Evolutionary conservation across 1,284 basidiomycete species (phyloP).

Genomic region (Heimioporus punctisporus): DNA sequence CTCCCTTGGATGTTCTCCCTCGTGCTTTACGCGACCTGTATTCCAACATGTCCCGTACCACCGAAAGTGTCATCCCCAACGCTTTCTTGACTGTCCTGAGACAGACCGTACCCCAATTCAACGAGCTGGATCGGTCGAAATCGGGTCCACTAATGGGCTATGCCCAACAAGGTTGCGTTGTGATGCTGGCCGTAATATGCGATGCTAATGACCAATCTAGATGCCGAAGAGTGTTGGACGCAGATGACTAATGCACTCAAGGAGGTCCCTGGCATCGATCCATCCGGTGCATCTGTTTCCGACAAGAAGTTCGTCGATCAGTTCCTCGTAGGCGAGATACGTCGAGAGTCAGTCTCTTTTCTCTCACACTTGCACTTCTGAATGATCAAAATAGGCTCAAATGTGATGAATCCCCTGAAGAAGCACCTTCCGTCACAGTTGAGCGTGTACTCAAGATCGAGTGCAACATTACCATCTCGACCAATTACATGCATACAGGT

Average conservation of each 20-base stretch:
- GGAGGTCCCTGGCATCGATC: constrained; percentile 51
- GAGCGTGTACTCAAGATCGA: constrained; percentile 91
- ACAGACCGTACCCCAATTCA: constrained; percentile 90
- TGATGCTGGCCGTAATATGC: background rate
- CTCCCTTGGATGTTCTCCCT: constrained; percentile 41
- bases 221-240: constrained; percentile 96
- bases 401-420: constrained; percentile 82
- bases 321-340: constrained; percentile 83
- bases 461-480: constrained; percentile 88
- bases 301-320: constrained; percentile 78
- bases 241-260: constrained; percentile 83
- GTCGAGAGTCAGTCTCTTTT: constrained; percentile 71
- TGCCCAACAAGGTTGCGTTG: constrained; percentile 85
- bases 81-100: constrained; percentile 75
- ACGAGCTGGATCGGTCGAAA: constrained; percentile 64
- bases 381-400: constrained; percentile 52
- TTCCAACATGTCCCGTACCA: constrained; percentile 72
- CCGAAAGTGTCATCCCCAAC: constrained; percentile 79
- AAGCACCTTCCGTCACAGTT: constrained; percentile 61
- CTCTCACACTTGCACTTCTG: too few species aligned
- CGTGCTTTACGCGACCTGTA: constrained; percentile 77
- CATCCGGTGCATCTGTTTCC: constrained; percentile 36
- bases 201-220: constrained; percentile 41
- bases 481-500: constrained; percentile 91
- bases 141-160: constrained; percentile 51